Percentiles rank a stretch among this genome's conserved stretches.
Evolutionary conservation across 805 yeast species (phyloP).

Genomic region (Yarrowia sp.): DNA sequence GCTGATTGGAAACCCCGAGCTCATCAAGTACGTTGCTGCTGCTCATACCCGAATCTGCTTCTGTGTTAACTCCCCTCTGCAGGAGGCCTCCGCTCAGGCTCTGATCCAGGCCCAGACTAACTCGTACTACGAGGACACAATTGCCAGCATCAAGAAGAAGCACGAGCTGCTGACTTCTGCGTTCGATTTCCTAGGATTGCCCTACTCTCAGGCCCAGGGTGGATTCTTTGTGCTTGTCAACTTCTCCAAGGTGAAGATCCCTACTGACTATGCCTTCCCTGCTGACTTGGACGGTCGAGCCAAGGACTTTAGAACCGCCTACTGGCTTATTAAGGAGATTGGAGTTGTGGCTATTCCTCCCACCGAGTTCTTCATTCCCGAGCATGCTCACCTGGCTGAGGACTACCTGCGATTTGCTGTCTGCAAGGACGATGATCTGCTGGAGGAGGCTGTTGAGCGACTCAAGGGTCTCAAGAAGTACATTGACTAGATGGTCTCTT

Average conservation of each 20-base stretch:
- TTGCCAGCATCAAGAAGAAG: slow-evolving; percentile 64
- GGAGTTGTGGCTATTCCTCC: slow-evolving; percentile 98
- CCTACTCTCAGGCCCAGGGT: slow-evolving; percentile 89
- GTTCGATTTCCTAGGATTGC: slow-evolving; percentile 82
- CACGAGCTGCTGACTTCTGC: slow-evolving; percentile 68
- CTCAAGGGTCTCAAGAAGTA: slow-evolving; percentile 67
- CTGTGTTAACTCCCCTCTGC: slow-evolving; percentile 84
- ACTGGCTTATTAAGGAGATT: slow-evolving; percentile 86
- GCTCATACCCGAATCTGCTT: slow-evolving; percentile 96
- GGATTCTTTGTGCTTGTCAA: slow-evolving; percentile 91
- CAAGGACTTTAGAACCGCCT: slow-evolving; percentile 81
- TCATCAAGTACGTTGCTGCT: slow-evolving; percentile 73
- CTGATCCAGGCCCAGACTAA: slow-evolving; percentile 57
- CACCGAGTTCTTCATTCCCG: slow-evolving; percentile 80
- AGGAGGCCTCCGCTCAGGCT: slow-evolving; percentile 85
- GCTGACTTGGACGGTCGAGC: slow-evolving; percentile 63
- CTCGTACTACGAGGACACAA: slow-evolving; percentile 67
- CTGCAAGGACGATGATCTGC: slow-evolving; percentile 81
- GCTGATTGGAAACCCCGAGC: slow-evolving; percentile 82
- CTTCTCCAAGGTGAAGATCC: slow-evolving; percentile 76
- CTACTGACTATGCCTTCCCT: slow-evolving; percentile 68
- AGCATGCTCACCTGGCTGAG: slow-evolving; percentile 72
- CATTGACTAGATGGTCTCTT: slow-evolving; percentile 35
- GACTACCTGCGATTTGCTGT: slow-evolving; percentile 90
- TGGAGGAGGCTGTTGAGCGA: slow-evolving; percentile 77